Percentiles rank a stretch among this genome's conserved stretches.
Conservation (phyloP, 1,284 basidiomycete genomes). For the Ceratobasidium papillatum region DNA sequence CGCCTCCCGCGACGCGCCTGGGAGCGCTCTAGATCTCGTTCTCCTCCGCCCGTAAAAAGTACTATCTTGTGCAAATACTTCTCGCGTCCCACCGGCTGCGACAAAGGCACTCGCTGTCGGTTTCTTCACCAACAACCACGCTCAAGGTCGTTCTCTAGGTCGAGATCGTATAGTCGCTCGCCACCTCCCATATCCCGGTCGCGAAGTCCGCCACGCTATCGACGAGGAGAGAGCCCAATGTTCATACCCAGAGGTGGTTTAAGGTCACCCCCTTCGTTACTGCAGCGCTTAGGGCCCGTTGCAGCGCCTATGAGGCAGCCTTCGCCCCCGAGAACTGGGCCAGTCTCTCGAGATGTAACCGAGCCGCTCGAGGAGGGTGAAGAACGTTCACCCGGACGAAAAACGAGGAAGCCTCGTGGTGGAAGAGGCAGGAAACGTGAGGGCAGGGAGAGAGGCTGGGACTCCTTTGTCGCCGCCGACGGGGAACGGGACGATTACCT, state of each 20-base stretch:
- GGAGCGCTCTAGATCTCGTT: slow-evolving; percentile 29
- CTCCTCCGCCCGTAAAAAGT: slow-evolving; percentile 27
- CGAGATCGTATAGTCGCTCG: slow-evolving; percentile 27
- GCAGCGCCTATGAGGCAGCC: slow-evolving; percentile 21
- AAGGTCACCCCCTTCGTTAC: slow-evolving; percentile 25
- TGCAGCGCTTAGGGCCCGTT: slow-evolving; percentile 29
- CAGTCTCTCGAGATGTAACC: slow-evolving; percentile 17
- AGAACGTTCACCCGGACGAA: slow-evolving; percentile 34
- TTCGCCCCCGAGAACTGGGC: slow-evolving; percentile 8
- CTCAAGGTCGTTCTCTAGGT: slow-evolving; percentile 11
- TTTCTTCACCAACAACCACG: slow-evolving; percentile 29
- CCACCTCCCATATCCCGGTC: slow-evolving; percentile 15
- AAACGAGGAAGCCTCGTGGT: slow-evolving; percentile 6
- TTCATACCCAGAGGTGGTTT: slow-evolving; percentile 33
- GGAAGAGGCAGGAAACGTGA: slow-evolving; percentile 18
- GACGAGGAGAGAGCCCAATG: slow-evolving; percentile 34
- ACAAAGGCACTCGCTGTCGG: slow-evolving; percentile 24
- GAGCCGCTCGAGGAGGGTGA: slow-evolving; percentile 36
- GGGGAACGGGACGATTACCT: slow-evolving; percentile 23
- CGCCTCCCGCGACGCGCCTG: slow-evolving; percentile 33
- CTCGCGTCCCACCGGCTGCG: slow-evolving; percentile 28
- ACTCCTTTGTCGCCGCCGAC: slow-evolving; percentile 27
- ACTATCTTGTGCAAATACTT: slow-evolving; percentile 25
- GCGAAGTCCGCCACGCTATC: slow-evolving; percentile 13
- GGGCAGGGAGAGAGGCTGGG: slow-evolving; percentile 16